A percentile compares a stretch with the other conserved stretches of the same genome.
These are phyloP conservation scores for Mallotus repandus DNA, from an alignment of 441 rosid genomes.

Conservation along the genomic window DNA sequence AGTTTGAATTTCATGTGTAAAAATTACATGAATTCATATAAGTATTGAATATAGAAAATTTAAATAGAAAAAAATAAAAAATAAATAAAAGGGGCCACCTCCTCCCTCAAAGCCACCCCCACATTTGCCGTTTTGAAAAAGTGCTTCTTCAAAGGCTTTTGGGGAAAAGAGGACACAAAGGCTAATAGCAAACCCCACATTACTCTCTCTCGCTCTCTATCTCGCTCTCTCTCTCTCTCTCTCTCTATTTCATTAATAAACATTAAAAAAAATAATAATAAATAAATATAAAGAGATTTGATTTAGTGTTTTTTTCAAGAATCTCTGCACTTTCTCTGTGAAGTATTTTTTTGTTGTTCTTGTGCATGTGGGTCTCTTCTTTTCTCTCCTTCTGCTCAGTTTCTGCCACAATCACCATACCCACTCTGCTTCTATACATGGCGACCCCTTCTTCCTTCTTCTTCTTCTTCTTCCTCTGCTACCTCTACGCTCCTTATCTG, in stretches of 20 bases:
- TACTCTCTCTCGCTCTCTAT: too few relatives aligned
- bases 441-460: background rate
- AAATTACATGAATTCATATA: too few relatives aligned
- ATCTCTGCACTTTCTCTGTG: slow-evolving; percentile 5
- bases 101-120: slow-evolving; percentile 5
- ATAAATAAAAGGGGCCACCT: slow-evolving; percentile 24
- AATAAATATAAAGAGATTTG: background rate
- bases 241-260: too few relatives aligned
- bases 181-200: too few relatives aligned
- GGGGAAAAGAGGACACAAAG: background rate
- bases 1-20: too few relatives aligned
- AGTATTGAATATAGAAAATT: too few relatives aligned
- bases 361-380: background rate
- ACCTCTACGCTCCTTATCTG: background rate
- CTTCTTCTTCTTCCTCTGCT: background rate
- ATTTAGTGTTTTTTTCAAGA: background rate
- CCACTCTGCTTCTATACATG: slow-evolving; percentile 16
- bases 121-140: slow-evolving; percentile 29
- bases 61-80: too few relatives aligned
- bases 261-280: background rate
- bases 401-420: background rate
- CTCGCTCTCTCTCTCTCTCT: too few relatives aligned
- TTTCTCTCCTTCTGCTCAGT: background rate
- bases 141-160: slow-evolving; percentile 29
- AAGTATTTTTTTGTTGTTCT: slow-evolving; percentile 9